These are phyloP conservation scores for Salix viminalis DNA, from an alignment of 345 rosid species.

Conservation along the genomic window DNA sequence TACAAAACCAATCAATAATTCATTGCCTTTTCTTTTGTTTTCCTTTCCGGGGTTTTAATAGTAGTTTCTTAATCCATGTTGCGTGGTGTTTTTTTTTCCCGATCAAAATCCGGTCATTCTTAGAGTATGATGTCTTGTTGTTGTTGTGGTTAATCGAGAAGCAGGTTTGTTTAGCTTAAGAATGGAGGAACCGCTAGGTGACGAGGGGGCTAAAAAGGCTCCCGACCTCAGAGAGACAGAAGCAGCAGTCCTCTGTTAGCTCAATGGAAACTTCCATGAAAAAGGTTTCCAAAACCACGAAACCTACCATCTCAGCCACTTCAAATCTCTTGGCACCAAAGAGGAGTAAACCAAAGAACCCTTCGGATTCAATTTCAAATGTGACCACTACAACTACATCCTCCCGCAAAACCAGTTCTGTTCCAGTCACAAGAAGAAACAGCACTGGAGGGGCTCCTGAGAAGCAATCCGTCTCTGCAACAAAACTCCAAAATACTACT, in stretches of 20 bases:
- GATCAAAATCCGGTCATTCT: not conserved
- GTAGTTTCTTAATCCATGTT: not conserved
- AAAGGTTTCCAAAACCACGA: constrained; percentile 29
- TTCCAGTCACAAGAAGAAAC: constrained; percentile 58
- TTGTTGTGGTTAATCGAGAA: constrained; percentile 8
- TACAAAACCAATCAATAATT: not conserved
- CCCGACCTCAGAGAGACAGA: constrained; percentile 33
- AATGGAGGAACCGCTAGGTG: constrained; percentile 60
- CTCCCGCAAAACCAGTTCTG: constrained; percentile 39
- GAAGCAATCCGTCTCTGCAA: constrained; percentile 38
- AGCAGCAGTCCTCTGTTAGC: constrained; percentile 33
- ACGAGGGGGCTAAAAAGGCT: constrained; percentile 32
- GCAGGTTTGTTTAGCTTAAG: constrained; percentile 18
- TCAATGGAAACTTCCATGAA: constrained; percentile 36
- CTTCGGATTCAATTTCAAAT: constrained; percentile 33
- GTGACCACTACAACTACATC: constrained; percentile 43
- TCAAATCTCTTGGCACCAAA: constrained; percentile 47
- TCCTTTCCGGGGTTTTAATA: not conserved
- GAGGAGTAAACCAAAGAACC: constrained; percentile 43
- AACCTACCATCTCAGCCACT: constrained; percentile 32
- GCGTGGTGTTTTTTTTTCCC: not conserved
- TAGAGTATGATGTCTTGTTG: constrained; percentile 7
- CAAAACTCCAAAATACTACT: constrained; percentile 23
- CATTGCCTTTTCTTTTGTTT: not conserved
- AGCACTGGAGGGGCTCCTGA: constrained; percentile 82